Conservation (phyloP, 495 filamentous ascomycete genomes). For the Endocarpon pusillum region DNA sequence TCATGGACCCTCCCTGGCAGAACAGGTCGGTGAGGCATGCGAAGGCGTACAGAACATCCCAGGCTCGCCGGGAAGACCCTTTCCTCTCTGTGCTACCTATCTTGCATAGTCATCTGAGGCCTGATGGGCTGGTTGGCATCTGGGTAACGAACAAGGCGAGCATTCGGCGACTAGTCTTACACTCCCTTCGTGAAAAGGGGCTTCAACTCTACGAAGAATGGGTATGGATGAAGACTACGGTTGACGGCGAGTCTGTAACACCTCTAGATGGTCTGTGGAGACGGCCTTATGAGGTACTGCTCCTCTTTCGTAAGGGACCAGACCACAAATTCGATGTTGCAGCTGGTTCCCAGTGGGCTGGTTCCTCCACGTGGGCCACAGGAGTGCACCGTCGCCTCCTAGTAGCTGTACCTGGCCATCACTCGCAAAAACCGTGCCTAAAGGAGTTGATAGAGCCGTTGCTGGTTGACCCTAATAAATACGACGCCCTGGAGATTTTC, state of each 20-base stretch:
- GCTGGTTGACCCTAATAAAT: conserved; percentile 25
- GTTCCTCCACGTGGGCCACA: conserved; percentile 4
- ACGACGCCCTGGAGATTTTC: conserved; percentile 70
- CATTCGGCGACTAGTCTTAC: conserved; percentile 39
- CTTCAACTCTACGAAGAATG: conserved; percentile 62
- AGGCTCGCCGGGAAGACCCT: conserved; percentile 12
- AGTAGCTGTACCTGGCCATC: conserved; percentile 69
- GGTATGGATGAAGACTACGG: conserved; percentile 80
- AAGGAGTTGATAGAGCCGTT: conserved; percentile 36
- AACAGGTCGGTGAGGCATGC: conserved; percentile 71
- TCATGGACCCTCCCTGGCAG: conserved; percentile 89
- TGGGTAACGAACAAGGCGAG: conserved; percentile 78
- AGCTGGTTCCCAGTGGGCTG: no score
- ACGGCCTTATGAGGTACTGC: conserved; percentile 72
- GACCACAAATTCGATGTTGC: conserved; percentile 1
- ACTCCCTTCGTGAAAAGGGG: conserved; percentile 42
- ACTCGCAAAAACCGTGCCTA: conserved; percentile 76
- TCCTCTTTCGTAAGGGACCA: conserved; percentile 39
- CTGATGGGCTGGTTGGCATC: conserved; percentile 45
- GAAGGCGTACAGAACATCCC: conserved; percentile 41
- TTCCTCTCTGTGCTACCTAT: conserved; percentile 32
- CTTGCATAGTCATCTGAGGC: conserved; percentile 37
- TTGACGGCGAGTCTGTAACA: conserved; percentile 48
- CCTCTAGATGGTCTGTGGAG: conserved; percentile 54
- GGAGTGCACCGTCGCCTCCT: conserved; percentile 34